Base-by-base conservation (phyloP, 1,284 basidiomycete species). In the Trametes polyzona region DNA sequence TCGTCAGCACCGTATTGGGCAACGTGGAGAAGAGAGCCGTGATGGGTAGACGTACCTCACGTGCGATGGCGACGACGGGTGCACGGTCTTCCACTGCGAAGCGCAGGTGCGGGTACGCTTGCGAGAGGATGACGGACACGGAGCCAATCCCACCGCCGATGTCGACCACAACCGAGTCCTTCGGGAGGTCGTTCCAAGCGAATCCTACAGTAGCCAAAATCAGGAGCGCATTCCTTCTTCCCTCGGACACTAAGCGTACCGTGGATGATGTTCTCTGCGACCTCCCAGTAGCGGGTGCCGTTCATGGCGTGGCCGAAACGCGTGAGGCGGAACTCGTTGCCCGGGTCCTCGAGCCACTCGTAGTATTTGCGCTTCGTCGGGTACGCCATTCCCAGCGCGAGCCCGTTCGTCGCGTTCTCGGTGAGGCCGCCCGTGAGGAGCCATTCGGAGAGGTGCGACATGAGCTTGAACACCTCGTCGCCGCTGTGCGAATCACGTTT, bases 181-280 rank as follows among this genome's bases (percentile, higher is more conserved):
- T 72, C 4, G 79, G 78, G 21, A 91, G 75, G 12, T 78, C 74
- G 16, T 75, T 70, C 84, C 88, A 90, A 55, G 86, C 82, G 64
- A 87, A 88, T 7, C 80, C 88, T 89, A 44, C 19, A 11, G n/a
- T n/a, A n/a, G n/a, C 1, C 6, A 4, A 26, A 29, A 24, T 17
- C 33, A 17, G 5, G 7, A 16, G 10, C 16, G 19, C 6, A 19
- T 6, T 27, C 16, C 10, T 2, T 21, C 1, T 2, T 9, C n/a
- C 17, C 1, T 14, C 10, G 10, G 17, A 16, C 29, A 8, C 3
- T 17, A 19, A 4, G 47, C 58, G 17, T 19, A 63, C 61, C 61
- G 17, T 54, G 52, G 6, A 63, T 55, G 55, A 63, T 57, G 43
- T 63, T 63, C 43, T 60, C 58, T 2, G 57, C 53, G 12, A 58